These are phyloP conservation scores for Gloeophyllum trabeum DNA, from an alignment of 768 basidiomycete genomes.

Conservation along the genomic window DNA sequence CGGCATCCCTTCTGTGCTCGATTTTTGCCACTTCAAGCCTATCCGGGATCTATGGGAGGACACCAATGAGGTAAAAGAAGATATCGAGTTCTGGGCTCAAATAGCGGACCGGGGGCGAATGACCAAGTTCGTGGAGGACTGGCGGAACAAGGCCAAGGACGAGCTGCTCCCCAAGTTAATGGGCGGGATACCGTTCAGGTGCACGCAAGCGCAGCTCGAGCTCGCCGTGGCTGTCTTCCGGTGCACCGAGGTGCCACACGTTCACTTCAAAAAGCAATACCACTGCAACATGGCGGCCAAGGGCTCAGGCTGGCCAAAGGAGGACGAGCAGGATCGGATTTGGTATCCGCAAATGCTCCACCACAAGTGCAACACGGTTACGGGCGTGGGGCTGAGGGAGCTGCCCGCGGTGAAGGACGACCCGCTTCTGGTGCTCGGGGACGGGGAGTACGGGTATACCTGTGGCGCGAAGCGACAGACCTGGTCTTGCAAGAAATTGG, in stretches of 20 bases:
- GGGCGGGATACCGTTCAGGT: neutral
- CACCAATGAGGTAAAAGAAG: too few species aligned
- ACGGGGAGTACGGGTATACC: neutral
- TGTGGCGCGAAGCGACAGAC: neutral
- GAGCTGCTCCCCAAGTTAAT: neutral
- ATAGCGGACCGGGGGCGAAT: neutral
- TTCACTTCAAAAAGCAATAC: neutral
- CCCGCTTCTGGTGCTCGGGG: neutral
- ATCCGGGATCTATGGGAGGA: too few species aligned
- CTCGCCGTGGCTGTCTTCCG: neutral
- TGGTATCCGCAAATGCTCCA: neutral
- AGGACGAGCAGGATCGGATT: neutral
- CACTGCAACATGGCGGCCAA: neutral
- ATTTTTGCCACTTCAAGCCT: too few species aligned
- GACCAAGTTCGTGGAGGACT: neutral
- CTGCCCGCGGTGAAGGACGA: neutral
- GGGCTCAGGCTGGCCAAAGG: neutral
- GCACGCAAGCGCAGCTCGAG: neutral
- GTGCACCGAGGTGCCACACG: neutral
- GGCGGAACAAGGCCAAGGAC: neutral
- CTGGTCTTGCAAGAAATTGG: slow-evolving; percentile 2
- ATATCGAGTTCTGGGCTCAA: neutral
- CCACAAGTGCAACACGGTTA: neutral
- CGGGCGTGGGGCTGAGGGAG: neutral
- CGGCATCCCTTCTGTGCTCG: too few species aligned